phyloP scores from a whole-genome alignment of 2,329 filamentous ascomycete species.

The Didymella exigua region DNA sequence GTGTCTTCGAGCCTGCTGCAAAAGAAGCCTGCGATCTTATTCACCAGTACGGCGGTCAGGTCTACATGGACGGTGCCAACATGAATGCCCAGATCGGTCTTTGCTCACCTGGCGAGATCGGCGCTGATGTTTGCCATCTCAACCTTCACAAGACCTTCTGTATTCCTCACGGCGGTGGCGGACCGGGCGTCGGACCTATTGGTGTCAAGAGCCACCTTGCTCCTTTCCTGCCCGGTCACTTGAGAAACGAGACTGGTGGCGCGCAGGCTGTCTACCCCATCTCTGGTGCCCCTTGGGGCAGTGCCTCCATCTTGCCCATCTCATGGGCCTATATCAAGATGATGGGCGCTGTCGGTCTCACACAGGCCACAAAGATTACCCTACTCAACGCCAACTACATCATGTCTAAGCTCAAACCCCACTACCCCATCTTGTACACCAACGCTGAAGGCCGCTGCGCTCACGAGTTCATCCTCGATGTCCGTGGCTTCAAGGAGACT shows the following conservation, averaged over 20 bases:
- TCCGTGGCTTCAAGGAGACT: slow-evolving; percentile 80
- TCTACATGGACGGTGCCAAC: slow-evolving; percentile 99
- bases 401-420: slow-evolving; percentile 79
- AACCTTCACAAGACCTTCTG: slow-evolving; percentile 99
- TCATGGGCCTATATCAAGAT: slow-evolving; percentile 94
- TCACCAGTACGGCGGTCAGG: slow-evolving; percentile 85
- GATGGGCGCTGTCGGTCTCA: slow-evolving; percentile 84
- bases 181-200: slow-evolving; percentile 91
- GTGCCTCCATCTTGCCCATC: slow-evolving; percentile 90
- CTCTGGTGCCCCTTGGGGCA: slow-evolving; percentile 83
- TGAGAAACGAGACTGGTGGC: slow-evolving; percentile 63
- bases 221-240: slow-evolving; percentile 76
- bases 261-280: slow-evolving; percentile 70
- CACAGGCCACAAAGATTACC: slow-evolving; percentile 87
- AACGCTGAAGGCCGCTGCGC: slow-evolving; percentile 87
- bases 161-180: slow-evolving; percentile 93
- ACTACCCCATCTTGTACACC: slow-evolving; percentile 93
- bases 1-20: slow-evolving; percentile 89
- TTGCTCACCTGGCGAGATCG: slow-evolving; percentile 92
- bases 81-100: slow-evolving; percentile 98
- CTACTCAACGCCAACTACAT: slow-evolving; percentile 98
- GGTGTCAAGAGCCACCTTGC: slow-evolving; percentile 83
- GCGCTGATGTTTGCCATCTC: slow-evolving; percentile 94
- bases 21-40: slow-evolving; percentile 85
- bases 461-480: slow-evolving; percentile 96